phyloP scores from a whole-genome alignment of 306 rosid genomes.

The Alnus glutinosa region DNA sequence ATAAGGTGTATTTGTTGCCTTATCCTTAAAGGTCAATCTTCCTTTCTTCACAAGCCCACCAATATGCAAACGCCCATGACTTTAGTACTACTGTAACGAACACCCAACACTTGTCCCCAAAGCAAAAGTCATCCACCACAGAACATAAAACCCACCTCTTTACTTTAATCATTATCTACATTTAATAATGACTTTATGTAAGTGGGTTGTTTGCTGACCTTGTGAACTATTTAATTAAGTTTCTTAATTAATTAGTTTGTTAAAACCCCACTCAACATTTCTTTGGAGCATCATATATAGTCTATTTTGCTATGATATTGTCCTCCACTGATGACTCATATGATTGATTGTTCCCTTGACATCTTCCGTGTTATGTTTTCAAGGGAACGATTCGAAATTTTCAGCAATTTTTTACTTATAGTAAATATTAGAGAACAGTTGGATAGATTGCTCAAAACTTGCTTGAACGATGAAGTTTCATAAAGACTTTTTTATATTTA shows the following conservation, averaged over 20 bases:
- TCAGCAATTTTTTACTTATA: no score
- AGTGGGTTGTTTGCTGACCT: slow-evolving; percentile 1
- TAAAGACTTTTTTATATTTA: no score
- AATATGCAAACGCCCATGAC: not conserved
- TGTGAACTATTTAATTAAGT: not conserved
- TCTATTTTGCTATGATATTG: slow-evolving; percentile 17
- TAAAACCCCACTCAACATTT: slow-evolving; percentile 2
- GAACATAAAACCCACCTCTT: not conserved
- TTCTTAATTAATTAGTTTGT: not conserved
- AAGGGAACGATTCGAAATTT: not conserved
- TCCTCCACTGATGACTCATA: slow-evolving; percentile 19
- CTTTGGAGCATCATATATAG: not conserved
- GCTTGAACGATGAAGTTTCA: no score
- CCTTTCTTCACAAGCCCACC: not conserved
- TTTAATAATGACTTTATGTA: not conserved
- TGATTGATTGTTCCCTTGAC: slow-evolving; percentile 31
- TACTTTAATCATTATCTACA: slow-evolving; percentile 4
- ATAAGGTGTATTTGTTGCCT: not conserved
- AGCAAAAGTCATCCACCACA: slow-evolving; percentile 4
- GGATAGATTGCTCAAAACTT: no score
- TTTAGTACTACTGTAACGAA: not conserved
- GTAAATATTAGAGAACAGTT: no score
- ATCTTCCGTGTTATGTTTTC: slow-evolving; percentile 34
- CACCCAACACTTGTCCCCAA: slow-evolving; percentile 8
- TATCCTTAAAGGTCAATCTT: slow-evolving; percentile 4